A percentile compares a stretch with the other conserved stretches of the same genome.
These are phyloP conservation scores for Spatholobus suberectus DNA, from an alignment of 306 rosid species.

Conservation along the genomic window DNA sequence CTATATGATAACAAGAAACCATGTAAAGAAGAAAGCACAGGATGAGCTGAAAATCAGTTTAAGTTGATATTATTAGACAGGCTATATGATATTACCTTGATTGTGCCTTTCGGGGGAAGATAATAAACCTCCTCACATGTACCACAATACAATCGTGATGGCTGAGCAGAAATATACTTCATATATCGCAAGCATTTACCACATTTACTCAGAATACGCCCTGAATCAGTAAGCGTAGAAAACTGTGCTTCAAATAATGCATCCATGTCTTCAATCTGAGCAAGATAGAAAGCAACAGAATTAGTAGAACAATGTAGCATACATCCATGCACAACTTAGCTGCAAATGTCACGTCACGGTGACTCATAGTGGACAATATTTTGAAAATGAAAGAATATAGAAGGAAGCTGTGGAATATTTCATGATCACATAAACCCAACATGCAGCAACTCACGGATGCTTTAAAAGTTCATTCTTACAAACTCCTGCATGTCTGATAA, in stretches of 20 bases:
- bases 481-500: background rate
- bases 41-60: slow-evolving; percentile 23
- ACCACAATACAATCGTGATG: slow-evolving; percentile 82
- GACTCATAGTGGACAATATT: slow-evolving; percentile 6
- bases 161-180: slow-evolving; percentile 88
- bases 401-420: slow-evolving; percentile 19
- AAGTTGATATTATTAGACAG: slow-evolving; percentile 15
- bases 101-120: slow-evolving; percentile 91
- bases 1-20: slow-evolving; percentile 10
- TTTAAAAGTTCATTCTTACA: background rate
- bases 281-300: slow-evolving; percentile 41
- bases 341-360: slow-evolving; percentile 11
- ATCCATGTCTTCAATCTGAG: slow-evolving; percentile 97
- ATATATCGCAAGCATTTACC: slow-evolving; percentile 96
- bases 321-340: slow-evolving; percentile 32
- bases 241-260: slow-evolving; percentile 94
- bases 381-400: slow-evolving; percentile 28
- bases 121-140: slow-evolving; percentile 91
- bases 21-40: slow-evolving; percentile 11
- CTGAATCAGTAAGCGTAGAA: slow-evolving; percentile 84
- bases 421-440: background rate
- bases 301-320: slow-evolving; percentile 30
- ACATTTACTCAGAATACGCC: slow-evolving; percentile 84
- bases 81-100: slow-evolving; percentile 66
- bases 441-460: slow-evolving; percentile 15